Conservation (phyloP, 2,329 filamentous ascomycete species). For the Sporothrix curviconia region DNA sequence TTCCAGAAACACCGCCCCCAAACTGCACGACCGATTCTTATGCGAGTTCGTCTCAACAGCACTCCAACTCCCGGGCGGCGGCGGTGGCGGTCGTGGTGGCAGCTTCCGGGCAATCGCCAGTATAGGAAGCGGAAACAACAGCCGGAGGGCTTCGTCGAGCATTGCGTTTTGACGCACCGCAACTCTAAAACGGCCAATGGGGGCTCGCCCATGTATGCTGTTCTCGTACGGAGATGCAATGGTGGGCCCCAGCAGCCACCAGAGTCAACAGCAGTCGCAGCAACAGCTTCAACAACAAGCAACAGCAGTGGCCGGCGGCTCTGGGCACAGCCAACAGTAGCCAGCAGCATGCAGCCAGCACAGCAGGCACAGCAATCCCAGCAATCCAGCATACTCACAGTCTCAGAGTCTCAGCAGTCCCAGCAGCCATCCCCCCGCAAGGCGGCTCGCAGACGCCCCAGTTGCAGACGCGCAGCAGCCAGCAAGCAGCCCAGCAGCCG, state of each 20-base stretch:
- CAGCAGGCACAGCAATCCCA: conserved; percentile 37
- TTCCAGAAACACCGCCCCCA: conserved; percentile 53
- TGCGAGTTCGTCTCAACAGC: conserved; percentile 58
- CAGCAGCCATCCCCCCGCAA: conserved; percentile 34
- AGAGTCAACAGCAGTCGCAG: no score
- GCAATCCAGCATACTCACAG: conserved; percentile 35
- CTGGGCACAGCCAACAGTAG: conserved; percentile 17
- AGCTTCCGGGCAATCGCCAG: conserved; percentile 44
- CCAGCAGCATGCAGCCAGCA: conserved; percentile 27
- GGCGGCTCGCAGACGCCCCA: conserved; percentile 34
- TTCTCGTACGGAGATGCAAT: no score
- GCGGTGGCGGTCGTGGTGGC: conserved; percentile 38
- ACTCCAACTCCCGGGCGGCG: conserved; percentile 33
- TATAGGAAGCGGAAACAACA: conserved; percentile 39
- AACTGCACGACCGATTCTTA: conserved; percentile 48
- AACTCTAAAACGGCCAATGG: conserved; percentile 37
- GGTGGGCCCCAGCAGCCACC: no score
- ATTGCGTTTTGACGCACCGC: conserved; percentile 44
- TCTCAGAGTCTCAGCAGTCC: conserved; percentile 29
- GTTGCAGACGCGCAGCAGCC: conserved; percentile 32
- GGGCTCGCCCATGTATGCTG: no score
- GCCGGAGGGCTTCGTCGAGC: conserved; percentile 47
- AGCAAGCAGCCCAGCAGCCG: conserved; percentile 34
- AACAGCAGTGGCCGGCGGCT: conserved; percentile 32
- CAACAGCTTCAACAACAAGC: conserved; percentile 21